Percentiles rank a stretch among this genome's conserved stretches.
Conservation (phyloP, 2,329 filamentous ascomycete species). For the Metarhizium humberi region DNA sequence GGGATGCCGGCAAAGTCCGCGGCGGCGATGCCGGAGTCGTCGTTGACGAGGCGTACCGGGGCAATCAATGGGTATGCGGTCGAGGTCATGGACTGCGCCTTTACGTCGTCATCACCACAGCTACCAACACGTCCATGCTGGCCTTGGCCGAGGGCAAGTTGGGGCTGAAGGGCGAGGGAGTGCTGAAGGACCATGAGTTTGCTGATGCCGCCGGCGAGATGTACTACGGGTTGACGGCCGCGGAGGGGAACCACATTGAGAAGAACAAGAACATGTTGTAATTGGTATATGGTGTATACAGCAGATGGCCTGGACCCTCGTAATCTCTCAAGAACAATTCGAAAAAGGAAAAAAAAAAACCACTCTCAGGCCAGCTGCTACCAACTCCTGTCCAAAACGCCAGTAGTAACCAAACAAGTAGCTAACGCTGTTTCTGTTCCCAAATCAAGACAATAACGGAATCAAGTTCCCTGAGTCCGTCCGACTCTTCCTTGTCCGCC, state of each 20-base stretch:
- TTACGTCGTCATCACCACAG: conserved; percentile 13
- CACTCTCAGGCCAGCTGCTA: background rate
- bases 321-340: background rate
- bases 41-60: conserved; percentile 14
- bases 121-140: conserved; percentile 16
- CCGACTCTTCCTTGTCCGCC: conserved; percentile 13
- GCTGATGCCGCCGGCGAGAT: conserved; percentile 12
- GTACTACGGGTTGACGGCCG: conserved; percentile 15
- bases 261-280: background rate
- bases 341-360: background rate
- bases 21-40: conserved; percentile 19
- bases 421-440: conserved; percentile 15
- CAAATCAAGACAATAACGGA: conserved; percentile 33
- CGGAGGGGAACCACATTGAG: conserved; percentile 7
- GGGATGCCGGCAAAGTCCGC: conserved; percentile 9
- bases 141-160: conserved; percentile 11
- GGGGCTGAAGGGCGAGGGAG: no score
- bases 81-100: conserved; percentile 19
- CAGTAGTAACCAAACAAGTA: background rate
- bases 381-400: background rate
- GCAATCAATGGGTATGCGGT: conserved; percentile 13
- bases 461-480: conserved; percentile 14
- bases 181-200: conserved; percentile 8
- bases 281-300: background rate
- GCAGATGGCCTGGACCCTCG: background rate